phyloP scores from a whole-genome alignment of 345 rosid genomes.

The Dipteronia sinensis region DNA sequence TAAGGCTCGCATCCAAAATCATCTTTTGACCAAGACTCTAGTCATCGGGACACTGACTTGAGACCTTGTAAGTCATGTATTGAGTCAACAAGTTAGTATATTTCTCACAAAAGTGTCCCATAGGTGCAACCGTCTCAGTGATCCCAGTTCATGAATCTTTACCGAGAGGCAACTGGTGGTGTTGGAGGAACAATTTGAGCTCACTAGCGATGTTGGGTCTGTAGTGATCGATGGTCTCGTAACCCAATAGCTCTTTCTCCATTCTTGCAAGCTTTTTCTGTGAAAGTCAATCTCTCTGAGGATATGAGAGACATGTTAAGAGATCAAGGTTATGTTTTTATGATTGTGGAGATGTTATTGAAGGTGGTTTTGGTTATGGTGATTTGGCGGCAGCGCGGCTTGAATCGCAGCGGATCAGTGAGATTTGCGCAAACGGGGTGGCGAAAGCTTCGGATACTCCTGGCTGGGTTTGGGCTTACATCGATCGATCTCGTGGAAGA shows the following conservation, averaged over 20 bases:
- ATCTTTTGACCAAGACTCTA: constrained; percentile 80
- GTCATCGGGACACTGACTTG: constrained; percentile 73
- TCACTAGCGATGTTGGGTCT: constrained; percentile 81
- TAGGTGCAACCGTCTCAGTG: constrained; percentile 93
- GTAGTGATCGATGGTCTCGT: constrained; percentile 74
- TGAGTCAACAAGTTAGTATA: constrained; percentile 82
- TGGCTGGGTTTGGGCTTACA: too few relatives aligned
- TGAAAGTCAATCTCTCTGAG: constrained; percentile 78
- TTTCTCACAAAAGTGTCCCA: constrained; percentile 89
- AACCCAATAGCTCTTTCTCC: constrained; percentile 88
- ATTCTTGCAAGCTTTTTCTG: constrained; percentile 84
- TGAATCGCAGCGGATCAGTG: too few relatives aligned
- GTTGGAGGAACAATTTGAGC: constrained; percentile 79
- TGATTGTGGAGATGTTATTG: constrained; percentile 22
- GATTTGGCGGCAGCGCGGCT: too few relatives aligned
- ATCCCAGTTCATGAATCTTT: constrained; percentile 81
- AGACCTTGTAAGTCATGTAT: constrained; percentile 74
- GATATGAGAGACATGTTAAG: constrained; percentile 82
- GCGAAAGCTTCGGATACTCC: too few relatives aligned
- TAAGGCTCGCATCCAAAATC: constrained; percentile 86
- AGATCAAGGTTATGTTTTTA: constrained; percentile 76
- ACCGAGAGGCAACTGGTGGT: constrained; percentile 77
- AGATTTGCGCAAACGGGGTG: too few relatives aligned
- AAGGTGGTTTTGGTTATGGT: constrained; percentile 22
- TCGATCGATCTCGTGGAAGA: too few relatives aligned